A percentile compares a stretch with the other conserved stretches of the same genome.
Conservation (phyloP, 805 yeast species). For the Hermanozyma aechmeae region DNA sequence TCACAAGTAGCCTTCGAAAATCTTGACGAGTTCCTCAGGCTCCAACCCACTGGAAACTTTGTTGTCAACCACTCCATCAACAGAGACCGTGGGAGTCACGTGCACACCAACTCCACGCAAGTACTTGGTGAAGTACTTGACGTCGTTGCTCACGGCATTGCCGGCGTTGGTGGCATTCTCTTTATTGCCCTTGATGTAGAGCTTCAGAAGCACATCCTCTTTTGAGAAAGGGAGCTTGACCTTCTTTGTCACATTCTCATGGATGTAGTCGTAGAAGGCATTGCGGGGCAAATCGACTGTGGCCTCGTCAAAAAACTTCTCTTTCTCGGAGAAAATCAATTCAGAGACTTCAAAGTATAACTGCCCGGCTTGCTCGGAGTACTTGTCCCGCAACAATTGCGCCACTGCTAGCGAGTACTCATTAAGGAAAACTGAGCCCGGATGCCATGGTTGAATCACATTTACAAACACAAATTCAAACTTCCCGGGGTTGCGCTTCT, state of each 20-base stretch:
- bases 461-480: slow-evolving; percentile 59
- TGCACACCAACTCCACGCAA: slow-evolving; percentile 74
- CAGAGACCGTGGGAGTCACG: slow-evolving; percentile 71
- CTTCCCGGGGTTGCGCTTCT: slow-evolving; percentile 34
- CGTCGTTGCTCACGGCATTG: slow-evolving; percentile 47
- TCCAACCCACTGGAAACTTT: slow-evolving; percentile 56
- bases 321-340: slow-evolving; percentile 47
- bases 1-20: slow-evolving; percentile 21
- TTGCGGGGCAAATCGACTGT: slow-evolving; percentile 45
- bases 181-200: slow-evolving; percentile 23
- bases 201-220: slow-evolving; percentile 24
- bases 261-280: slow-evolving; percentile 43
- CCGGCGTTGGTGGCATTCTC: slow-evolving; percentile 40
- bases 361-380: slow-evolving; percentile 12
- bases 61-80: slow-evolving; percentile 57
- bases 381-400: slow-evolving; percentile 40
- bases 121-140: slow-evolving; percentile 65
- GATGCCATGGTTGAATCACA: slow-evolving; percentile 90
- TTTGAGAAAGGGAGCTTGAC: slow-evolving; percentile 20
- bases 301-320: slow-evolving; percentile 52
- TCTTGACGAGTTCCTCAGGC: slow-evolving; percentile 32
- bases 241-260: slow-evolving; percentile 23
- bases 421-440: slow-evolving; percentile 55
- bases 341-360: slow-evolving; percentile 41
- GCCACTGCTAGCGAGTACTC: slow-evolving; percentile 70